Conservation (phyloP, 306 rosid genomes). For the Trifolium dubium region DNA sequence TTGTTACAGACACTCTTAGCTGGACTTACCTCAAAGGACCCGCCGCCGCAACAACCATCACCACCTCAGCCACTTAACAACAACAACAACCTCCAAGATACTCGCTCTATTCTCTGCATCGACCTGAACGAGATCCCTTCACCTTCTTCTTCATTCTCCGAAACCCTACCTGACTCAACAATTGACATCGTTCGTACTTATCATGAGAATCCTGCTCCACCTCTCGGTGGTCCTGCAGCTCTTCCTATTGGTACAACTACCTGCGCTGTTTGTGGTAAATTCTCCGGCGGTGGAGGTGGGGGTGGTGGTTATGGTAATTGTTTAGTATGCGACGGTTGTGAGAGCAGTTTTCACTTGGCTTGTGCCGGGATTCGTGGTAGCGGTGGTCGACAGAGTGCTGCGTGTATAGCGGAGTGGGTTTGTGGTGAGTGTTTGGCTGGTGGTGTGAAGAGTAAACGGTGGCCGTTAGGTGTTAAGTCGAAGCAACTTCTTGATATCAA, state of each 20-base stretch:
- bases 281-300: constrained; percentile 43
- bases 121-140: constrained; percentile 99
- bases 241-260: constrained; percentile 51
- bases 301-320: constrained; percentile 14
- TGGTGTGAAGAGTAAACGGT: constrained; percentile 84
- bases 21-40: neutral
- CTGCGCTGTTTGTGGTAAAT: constrained; percentile 65
- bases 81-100: constrained; percentile 42
- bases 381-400: constrained; percentile 42
- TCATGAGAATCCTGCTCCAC: constrained; percentile 83
- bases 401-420: constrained; percentile 74
- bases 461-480: constrained; percentile 94
- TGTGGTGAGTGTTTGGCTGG: constrained; percentile 70
- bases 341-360: constrained; percentile 76
- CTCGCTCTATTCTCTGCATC: constrained; percentile 70
- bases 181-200: constrained; percentile 77
- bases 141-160: constrained; percentile 58
- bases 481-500: constrained; percentile 88
- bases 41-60: neutral
- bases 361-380: constrained; percentile 83
- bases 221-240: constrained; percentile 69
- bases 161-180: constrained; percentile 77
- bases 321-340: constrained; percentile 97
- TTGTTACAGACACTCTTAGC: no score
- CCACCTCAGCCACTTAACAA: neutral